Conservation (phyloP, 371 early-diverging fungal genomes). For the Mortierella sp. region DNA sequence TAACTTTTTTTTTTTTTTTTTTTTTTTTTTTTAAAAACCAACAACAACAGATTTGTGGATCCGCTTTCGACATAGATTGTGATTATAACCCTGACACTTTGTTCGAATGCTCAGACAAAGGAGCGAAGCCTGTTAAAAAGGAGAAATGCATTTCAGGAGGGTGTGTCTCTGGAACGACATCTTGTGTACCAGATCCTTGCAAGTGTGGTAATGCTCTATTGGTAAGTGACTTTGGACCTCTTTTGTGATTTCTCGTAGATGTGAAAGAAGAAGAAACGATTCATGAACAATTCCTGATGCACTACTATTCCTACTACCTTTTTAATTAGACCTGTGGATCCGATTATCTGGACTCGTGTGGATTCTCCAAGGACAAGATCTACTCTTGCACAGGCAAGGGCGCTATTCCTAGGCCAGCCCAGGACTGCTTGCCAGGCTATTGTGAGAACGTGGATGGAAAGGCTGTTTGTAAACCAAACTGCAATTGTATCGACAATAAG, state of each 20-base stretch:
- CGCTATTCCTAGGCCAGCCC: neutral
- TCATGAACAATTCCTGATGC: too few species aligned
- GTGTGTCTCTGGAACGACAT: constrained; percentile 8
- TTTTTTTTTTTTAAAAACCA: neutral
- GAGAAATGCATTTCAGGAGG: constrained; percentile 8
- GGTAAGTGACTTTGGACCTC: neutral
- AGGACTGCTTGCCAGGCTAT: neutral
- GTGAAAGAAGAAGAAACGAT: too few species aligned
- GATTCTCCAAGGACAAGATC: neutral
- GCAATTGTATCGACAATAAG: constrained; percentile 13
- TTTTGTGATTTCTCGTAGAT: neutral
- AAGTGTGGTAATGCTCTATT: constrained; percentile 9
- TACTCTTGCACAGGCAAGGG: constrained; percentile 7
- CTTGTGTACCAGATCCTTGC: constrained; percentile 18
- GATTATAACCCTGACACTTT: neutral
- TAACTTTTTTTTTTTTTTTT: neutral
- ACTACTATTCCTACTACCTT: too few species aligned
- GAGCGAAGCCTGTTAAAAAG: neutral
- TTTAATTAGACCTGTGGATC: neutral
- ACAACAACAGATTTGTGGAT: constrained; percentile 15
- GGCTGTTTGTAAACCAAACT: constrained; percentile 14
- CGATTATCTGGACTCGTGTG: constrained; percentile 2
- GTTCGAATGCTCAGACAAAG: constrained; percentile 4
- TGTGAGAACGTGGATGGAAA: neutral
- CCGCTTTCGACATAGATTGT: constrained; percentile 4